Evolutionary conservation across 139 green algal genomes (phyloP), one percentile per base, ranked within the genome.

Genomic region (Closterium sp.): DNA sequence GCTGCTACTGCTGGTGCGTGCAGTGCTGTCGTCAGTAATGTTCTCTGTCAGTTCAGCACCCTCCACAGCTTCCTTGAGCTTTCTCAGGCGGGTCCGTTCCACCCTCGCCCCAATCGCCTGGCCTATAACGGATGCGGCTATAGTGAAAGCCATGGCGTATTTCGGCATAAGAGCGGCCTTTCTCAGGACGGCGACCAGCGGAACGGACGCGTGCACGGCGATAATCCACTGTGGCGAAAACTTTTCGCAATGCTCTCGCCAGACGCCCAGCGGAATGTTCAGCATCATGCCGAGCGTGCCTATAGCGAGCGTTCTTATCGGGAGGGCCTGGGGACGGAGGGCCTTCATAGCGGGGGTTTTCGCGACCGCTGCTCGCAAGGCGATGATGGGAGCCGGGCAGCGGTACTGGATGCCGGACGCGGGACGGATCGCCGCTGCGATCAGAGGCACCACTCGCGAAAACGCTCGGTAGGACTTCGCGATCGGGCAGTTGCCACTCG

Each of bases 161-260:
- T 92, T 93, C 2, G 97, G 97, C 96, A 98, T 96, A n/a, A 98
- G 84, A 33, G 97, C 95, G 5, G 97, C 97, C 96, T 98, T 98
- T 28, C 97, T 93, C 86, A 98, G 93, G 95, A 97, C 96, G 0
- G 95, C 97, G 3, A 98, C 95, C 90, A 99, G 97, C 16, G 97
- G 97, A 35, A 98, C 97, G 9, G 96, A 96, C 3, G 96, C 96
- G 90, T 98, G 97, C 34, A 98, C 96, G 0, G 96, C 97, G 28
- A 98, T 16, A 64, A 98, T 97, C 97, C 97, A 98, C 38, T 94
- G 92, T 0, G 95, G 91, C 0, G 94, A 96, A 92, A 99, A 99
- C 95, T 99, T 99, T 31, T 95, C 88, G 16, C 90, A 95, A 94
- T 99, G 96, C 93, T 97, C 97, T 0, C 97, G 94, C 95, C 88